These are phyloP conservation scores for Cryphonectria parasitica DNA, from an alignment of 2,329 filamentous ascomycete genomes.

Conservation along the genomic window DNA sequence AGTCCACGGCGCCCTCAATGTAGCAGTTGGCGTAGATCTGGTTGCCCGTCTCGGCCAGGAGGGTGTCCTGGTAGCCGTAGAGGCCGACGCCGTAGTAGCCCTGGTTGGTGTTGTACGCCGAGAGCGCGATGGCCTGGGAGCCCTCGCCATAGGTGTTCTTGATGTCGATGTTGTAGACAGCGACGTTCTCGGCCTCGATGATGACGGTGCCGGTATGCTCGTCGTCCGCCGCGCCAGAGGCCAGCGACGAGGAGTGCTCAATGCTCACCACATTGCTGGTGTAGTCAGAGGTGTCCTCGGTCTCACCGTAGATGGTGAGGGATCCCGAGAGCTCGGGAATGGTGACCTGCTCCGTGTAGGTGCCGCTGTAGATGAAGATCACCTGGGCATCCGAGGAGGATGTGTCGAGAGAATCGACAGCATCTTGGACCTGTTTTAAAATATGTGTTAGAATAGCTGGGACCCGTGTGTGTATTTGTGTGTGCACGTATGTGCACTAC, in stretches of 20 bases:
- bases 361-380: slow-evolving; percentile 44
- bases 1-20: slow-evolving; percentile 62
- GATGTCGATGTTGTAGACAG: slow-evolving; percentile 61
- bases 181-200: slow-evolving; percentile 48
- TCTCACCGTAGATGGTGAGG: slow-evolving; percentile 60
- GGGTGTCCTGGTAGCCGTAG: slow-evolving; percentile 61
- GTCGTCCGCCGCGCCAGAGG: slow-evolving; percentile 29
- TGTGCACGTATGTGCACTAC: background rate
- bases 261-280: slow-evolving; percentile 47
- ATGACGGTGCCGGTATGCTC: slow-evolving; percentile 49
- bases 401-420: slow-evolving; percentile 26
- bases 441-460: background rate
- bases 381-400: slow-evolving; percentile 19
- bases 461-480: background rate
- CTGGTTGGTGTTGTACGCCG: slow-evolving; percentile 53
- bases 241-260: slow-evolving; percentile 20
- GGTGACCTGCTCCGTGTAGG: slow-evolving; percentile 61
- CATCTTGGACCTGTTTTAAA: slow-evolving; percentile 23
- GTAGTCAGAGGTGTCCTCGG: slow-evolving; percentile 50
- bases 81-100: slow-evolving; percentile 61
- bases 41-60: slow-evolving; percentile 53
- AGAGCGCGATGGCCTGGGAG: slow-evolving; percentile 57
- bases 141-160: slow-evolving; percentile 52
- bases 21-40: slow-evolving; percentile 58
- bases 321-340: slow-evolving; percentile 50